Evolutionary conservation across 352 stramenopile genomes (phyloP).

Genomic region (Globisporangium carolinianum): DNA sequence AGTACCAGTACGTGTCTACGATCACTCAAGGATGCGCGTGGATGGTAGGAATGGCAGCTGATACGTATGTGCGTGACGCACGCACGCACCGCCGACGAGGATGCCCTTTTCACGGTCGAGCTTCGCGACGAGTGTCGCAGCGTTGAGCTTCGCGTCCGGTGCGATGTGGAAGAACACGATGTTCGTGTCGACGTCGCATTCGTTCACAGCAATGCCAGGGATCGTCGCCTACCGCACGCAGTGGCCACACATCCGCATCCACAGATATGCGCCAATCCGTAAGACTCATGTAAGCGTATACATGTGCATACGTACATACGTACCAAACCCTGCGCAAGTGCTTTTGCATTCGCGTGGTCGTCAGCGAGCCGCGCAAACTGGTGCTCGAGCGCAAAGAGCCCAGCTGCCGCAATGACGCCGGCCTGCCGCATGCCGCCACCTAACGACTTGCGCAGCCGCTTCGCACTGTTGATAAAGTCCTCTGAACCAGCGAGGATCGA

Average conservation of each 20-base stretch:
- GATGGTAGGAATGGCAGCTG: background rate
- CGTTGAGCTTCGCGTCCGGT: slow-evolving; percentile 51
- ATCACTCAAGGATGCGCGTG: too few species aligned
- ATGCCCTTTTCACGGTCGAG: slow-evolving; percentile 65
- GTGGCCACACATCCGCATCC: background rate
- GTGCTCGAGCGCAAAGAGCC: slow-evolving; percentile 87
- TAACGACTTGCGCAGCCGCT: slow-evolving; percentile 92
- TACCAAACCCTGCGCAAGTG: slow-evolving; percentile 57
- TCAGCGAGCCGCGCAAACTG: slow-evolving; percentile 78
- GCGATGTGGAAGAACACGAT: slow-evolving; percentile 79
- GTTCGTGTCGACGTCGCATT: slow-evolving; percentile 78
- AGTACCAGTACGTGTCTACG: too few species aligned
- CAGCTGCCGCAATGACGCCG: slow-evolving; percentile 91
- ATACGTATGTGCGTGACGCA: background rate
- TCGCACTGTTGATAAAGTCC: slow-evolving; percentile 87
- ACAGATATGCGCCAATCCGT: background rate
- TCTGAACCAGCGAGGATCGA: slow-evolving; percentile 90
- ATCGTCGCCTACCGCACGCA: slow-evolving; percentile 25
- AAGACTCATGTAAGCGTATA: background rate
- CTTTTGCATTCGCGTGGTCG: slow-evolving; percentile 78
- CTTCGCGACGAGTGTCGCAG: slow-evolving; percentile 37
- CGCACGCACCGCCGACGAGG: slow-evolving; percentile 33
- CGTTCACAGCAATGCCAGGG: slow-evolving; percentile 57
- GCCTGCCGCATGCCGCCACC: slow-evolving; percentile 96
- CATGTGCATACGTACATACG: background rate